Base-by-base conservation (phyloP, 768 basidiomycete genomes). In the Russula sp. region DNA sequence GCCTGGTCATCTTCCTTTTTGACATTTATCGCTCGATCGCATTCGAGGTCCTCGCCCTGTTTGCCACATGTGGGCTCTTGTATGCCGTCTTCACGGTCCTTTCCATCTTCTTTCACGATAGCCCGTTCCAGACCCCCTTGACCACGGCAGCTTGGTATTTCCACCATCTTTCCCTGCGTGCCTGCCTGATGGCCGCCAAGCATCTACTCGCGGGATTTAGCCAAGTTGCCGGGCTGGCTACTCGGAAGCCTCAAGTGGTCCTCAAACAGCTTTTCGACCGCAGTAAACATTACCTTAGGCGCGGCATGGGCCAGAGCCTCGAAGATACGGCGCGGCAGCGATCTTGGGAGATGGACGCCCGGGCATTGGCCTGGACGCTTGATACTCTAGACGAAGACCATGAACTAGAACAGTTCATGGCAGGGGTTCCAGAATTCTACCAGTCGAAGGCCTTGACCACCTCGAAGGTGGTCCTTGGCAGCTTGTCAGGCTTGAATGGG, bases 41-140 rank as follows among this genome's bases (percentile, higher is more conserved):
- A 32, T 32, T 32, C 16, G 3, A 5, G 25, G 18, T 29, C 18
- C 2, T 46, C 36, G 8, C 39, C 14, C 7, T 45, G 14, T 14
- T 59, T 29, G 7, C 41, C 11, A 18, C 38, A 36, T 57, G 45
- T 14, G 39, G 29, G 1, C 36, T 59, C 25, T 42, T 34, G 7
- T 59, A 51, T 29, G 25, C 42, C 32, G 7, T 25, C 5, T 36
- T 59, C 22, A 29, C 56, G 5, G 7, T 56, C 35, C 14, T 42
- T 35, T 49, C 57, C 4, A 35, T 51, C 42, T 5, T 25, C 43
- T 51, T 29, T n/a, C 50, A 45, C 22, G 49, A 59, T 20, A 45
- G 58, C 50, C 49, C 58, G 16, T 43, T 52, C 42, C 35, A 32
- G 51, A 53, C 59, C 32, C 54, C 54, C 32, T 43, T 55, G 45